Percentiles rank a stretch among this genome's conserved stretches.
Conservation (phyloP, 164 flowering plant genomes). For the Vitis vinifera region DNA sequence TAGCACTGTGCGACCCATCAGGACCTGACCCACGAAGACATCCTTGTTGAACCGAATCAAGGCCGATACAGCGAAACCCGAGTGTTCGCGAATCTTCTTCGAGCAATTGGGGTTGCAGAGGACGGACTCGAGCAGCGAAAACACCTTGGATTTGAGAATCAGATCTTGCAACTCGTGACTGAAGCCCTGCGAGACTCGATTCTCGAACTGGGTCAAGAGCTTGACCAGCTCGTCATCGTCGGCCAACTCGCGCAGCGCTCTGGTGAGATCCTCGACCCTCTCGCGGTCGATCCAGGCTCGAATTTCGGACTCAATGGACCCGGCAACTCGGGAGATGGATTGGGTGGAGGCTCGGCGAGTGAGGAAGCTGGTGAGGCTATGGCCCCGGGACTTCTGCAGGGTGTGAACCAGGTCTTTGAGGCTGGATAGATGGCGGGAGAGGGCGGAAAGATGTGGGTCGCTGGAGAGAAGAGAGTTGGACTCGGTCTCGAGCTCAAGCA, state of each 20-base stretch:
- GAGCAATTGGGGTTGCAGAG: constrained; percentile 41
- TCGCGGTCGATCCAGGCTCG: constrained; percentile 91
- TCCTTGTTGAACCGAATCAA: constrained; percentile 82
- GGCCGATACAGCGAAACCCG: constrained; percentile 50
- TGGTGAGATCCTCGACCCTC: constrained; percentile 40
- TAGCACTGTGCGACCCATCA: constrained; percentile 53
- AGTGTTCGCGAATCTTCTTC: constrained; percentile 42
- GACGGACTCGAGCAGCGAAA: constrained; percentile 43
- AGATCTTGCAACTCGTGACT: constrained; percentile 62
- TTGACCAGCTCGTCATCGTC: constrained; percentile 32
- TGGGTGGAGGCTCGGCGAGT: constrained; percentile 52
- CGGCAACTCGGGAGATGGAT: constrained; percentile 72
- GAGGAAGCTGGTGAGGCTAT: constrained; percentile 45
- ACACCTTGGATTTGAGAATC: constrained; percentile 55
- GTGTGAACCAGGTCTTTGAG: constrained; percentile 34
- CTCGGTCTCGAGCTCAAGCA: constrained; percentile 42
- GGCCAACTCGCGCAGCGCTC: constrained; percentile 22
- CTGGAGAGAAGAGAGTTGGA: constrained; percentile 34
- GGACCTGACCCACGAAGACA: constrained; percentile 82
- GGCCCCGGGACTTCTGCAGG: constrained; percentile 22
- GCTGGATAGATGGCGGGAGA: constrained; percentile 36
- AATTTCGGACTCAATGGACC: constrained; percentile 63
- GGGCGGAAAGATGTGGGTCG: constrained; percentile 64
- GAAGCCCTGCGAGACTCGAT: constrained; percentile 60
- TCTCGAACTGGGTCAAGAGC: constrained; percentile 40